A percentile compares a stretch with the other conserved stretches of the same genome.
Conservation (phyloP, 1,284 basidiomycete genomes). For the Kalmanozyma brasiliensis region DNA sequence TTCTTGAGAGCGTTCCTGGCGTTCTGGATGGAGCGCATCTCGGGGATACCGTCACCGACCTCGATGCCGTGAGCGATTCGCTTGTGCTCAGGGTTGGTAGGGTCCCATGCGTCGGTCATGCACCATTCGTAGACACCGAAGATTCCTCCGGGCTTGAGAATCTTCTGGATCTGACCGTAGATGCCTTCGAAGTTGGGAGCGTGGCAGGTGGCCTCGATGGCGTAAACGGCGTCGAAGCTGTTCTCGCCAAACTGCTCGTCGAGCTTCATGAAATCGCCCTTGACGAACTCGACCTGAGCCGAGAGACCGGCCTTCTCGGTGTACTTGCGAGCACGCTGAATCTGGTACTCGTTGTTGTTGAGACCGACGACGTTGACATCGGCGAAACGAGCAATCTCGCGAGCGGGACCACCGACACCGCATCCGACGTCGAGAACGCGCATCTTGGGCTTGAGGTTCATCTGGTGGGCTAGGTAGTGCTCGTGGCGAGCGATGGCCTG, state of each 20-base stretch:
- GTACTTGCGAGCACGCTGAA: slow-evolving; percentile 84
- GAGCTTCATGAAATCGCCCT: slow-evolving; percentile 91
- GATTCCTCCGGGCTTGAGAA: slow-evolving; percentile 94
- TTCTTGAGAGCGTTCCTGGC: slow-evolving; percentile 82
- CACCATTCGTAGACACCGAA: slow-evolving; percentile 99
- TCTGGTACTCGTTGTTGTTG: slow-evolving; percentile 98
- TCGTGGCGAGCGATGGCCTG: slow-evolving; percentile 90
- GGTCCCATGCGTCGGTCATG: slow-evolving; percentile 96
- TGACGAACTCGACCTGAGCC: slow-evolving; percentile 76
- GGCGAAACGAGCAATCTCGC: slow-evolving; percentile 91
- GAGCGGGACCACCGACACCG: slow-evolving; percentile 95
- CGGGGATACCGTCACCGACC: slow-evolving; percentile 94
- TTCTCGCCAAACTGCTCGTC: slow-evolving; percentile 90
- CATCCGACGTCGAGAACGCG: slow-evolving; percentile 97
- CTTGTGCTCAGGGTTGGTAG: slow-evolving; percentile 87
- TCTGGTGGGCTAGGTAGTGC: slow-evolving; percentile 86
- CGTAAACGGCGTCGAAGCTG: slow-evolving; percentile 96
- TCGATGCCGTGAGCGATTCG: slow-evolving; percentile 81
- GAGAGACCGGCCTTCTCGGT: slow-evolving; percentile 82
- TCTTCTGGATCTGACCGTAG: slow-evolving; percentile 91
- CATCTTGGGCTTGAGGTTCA: slow-evolving; percentile 79
- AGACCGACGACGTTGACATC: slow-evolving; percentile 87
- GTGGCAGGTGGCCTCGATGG: slow-evolving; percentile 97
- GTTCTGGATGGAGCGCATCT: slow-evolving; percentile 84
- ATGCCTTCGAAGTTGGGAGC: slow-evolving; percentile 95